Conservation (phyloP, 768 basidiomycete species). For the Boletus tylopilopsis region DNA sequence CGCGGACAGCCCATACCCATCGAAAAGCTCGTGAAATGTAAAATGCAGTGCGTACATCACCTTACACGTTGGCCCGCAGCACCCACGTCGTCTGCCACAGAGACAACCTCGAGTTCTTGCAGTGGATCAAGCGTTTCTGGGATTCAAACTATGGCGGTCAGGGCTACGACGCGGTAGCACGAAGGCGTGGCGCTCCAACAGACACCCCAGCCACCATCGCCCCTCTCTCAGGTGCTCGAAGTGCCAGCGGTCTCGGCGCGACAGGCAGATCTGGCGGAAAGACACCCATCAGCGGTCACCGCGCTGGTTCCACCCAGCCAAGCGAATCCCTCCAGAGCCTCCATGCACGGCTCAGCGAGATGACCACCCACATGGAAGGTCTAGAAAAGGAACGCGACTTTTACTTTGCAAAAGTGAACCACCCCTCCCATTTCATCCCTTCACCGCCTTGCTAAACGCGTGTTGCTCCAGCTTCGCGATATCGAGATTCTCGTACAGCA, state of each 20-base stretch:
- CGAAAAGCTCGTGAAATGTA: conserved; percentile 94
- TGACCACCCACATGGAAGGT: conserved; percentile 78
- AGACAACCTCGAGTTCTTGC: conserved; percentile 97
- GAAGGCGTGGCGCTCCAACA: conserved; percentile 73
- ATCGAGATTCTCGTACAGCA: conserved; percentile 93
- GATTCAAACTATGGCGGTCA: conserved; percentile 87
- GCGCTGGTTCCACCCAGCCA: conserved; percentile 62
- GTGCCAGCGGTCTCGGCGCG: conserved; percentile 35
- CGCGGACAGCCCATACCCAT: conserved; percentile 79
- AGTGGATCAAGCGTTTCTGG: conserved; percentile 98
- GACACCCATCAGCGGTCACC: conserved; percentile 68
- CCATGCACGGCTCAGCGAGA: conserved; percentile 76
- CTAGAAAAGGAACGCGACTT: conserved; percentile 98
- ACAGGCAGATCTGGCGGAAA: conserved; percentile 57
- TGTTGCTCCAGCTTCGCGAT: conserved; percentile 69
- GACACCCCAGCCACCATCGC: conserved; percentile 79
- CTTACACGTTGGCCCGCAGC: too few relatives aligned
- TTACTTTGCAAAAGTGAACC: conserved; percentile 94
- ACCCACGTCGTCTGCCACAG: conserved; percentile 37
- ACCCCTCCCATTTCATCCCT: conserved; percentile 13
- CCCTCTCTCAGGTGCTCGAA: conserved; percentile 47
- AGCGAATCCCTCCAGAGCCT: conserved; percentile 65
- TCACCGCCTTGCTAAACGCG: conserved; percentile 3
- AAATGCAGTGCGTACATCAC: conserved; percentile 82
- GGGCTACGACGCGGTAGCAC: conserved; percentile 79